A percentile compares a stretch with the other conserved stretches of the same genome.
phyloP scores from a whole-genome alignment of 2,329 filamentous ascomycete species.

The Moelleriella libera region DNA sequence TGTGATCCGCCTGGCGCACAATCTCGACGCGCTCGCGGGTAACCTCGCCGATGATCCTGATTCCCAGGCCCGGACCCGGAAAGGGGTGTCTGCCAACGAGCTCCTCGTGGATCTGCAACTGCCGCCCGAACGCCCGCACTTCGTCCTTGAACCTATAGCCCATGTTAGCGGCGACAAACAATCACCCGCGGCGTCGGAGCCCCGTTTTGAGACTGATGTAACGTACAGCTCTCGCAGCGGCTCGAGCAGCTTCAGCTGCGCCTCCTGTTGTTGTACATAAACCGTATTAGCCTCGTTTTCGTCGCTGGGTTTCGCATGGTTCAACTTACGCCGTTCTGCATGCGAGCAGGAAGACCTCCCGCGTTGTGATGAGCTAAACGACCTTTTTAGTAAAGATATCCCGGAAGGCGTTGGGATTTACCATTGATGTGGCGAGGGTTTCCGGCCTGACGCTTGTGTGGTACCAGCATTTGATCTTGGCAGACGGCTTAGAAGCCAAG shows the following conservation, averaged over 20 bases:
- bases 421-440: background rate
- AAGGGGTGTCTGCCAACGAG: constrained; percentile 15
- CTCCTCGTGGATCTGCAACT: constrained; percentile 17
- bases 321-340: constrained; percentile 26
- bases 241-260: constrained; percentile 49
- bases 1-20: constrained; percentile 60
- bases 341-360: constrained; percentile 47
- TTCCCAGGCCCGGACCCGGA: constrained; percentile 38
- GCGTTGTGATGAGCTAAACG: constrained; percentile 39
- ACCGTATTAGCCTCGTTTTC: background rate
- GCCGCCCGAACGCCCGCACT: constrained; percentile 22
- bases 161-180: too few relatives aligned
- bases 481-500: background rate
- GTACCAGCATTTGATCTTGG: background rate
- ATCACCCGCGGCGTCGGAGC: too few relatives aligned
- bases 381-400: too few relatives aligned
- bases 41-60: constrained; percentile 73
- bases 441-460: background rate
- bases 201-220: background rate
- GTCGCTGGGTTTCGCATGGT: background rate
- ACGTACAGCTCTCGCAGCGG: constrained; percentile 9
- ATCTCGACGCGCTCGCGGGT: constrained; percentile 69
- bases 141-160: constrained; percentile 42
- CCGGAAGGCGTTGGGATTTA: background rate
- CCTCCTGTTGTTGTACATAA: background rate